Evolutionary conservation across 805 yeast species (phyloP).

Genomic region (Ogataea trehalophila): DNA sequence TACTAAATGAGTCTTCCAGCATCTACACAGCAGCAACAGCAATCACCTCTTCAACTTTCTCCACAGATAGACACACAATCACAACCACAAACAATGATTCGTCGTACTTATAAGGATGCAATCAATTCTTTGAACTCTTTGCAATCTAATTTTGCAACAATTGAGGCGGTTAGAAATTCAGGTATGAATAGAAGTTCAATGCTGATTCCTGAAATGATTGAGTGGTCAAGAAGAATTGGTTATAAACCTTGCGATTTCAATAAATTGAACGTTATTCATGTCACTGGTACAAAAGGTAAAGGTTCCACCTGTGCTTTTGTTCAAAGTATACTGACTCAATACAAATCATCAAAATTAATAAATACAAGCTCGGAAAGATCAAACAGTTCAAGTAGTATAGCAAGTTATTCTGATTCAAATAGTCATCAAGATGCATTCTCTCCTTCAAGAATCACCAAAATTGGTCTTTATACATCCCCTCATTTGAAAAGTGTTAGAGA

Average conservation of each 20-base stretch:
- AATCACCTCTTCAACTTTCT: not conserved
- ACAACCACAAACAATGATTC: constrained; percentile 16
- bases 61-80: not conserved
- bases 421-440: not conserved
- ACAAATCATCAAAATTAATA: constrained; percentile 27
- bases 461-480: constrained; percentile 95
- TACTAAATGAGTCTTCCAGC: not conserved
- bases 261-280: constrained; percentile 74
- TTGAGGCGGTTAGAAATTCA: constrained; percentile 73
- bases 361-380: constrained; percentile 7
- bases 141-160: constrained; percentile 87
- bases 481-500: constrained; percentile 92
- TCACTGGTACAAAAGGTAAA: constrained; percentile 98
- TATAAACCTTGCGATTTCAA: constrained; percentile 64
- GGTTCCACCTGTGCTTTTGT: constrained; percentile 97
- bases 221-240: constrained; percentile 71
- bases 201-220: constrained; percentile 80
- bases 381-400: not conserved
- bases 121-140: constrained; percentile 75
- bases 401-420: not conserved
- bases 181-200: constrained; percentile 59
- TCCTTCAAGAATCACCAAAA: constrained; percentile 42
- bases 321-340: constrained; percentile 71
- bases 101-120: constrained; percentile 56
- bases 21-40: not conserved